Evolutionary conservation across 208 protist genomes (phyloP).

Genomic region (Trypanosoma grayi): DNA sequence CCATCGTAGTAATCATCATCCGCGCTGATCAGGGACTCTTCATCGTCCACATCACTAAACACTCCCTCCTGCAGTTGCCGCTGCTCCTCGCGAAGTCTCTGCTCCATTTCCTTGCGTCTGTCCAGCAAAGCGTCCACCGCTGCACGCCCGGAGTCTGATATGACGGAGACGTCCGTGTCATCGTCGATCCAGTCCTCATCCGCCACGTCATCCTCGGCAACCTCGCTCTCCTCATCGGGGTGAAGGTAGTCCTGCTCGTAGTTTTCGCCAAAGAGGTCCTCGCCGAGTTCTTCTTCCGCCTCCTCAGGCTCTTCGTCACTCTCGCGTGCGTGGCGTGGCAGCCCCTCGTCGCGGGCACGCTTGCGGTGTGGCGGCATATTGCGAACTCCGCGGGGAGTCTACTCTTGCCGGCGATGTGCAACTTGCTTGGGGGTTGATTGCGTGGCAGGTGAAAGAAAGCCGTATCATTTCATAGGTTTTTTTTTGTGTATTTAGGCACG

Average conservation of each 20-base stretch:
- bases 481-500: too few relatives aligned
- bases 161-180: conserved; percentile 63
- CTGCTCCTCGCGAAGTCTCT: conserved; percentile 56
- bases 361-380: conserved; percentile 25
- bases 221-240: conserved; percentile 78
- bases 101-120: conserved; percentile 61
- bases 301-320: conserved; percentile 7
- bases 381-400: not conserved
- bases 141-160: conserved; percentile 67
- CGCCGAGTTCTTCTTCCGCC: conserved; percentile 54
- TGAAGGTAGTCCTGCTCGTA: conserved; percentile 88
- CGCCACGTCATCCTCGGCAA: conserved; percentile 56
- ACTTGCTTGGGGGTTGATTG: too few relatives aligned
- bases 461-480: too few relatives aligned
- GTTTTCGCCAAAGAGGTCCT: conserved; percentile 89
- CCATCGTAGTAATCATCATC: conserved; percentile 19
- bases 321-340: not conserved
- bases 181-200: conserved; percentile 82
- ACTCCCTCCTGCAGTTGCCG: conserved; percentile 74
- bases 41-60: conserved; percentile 78
- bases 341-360: conserved; percentile 16
- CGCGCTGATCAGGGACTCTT: conserved; percentile 30
- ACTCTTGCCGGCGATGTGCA: not conserved
- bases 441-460: too few relatives aligned
- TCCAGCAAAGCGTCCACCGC: conserved; percentile 81